A percentile compares a stretch with the other conserved stretches of the same genome.
Evolutionary conservation across 2,329 filamentous ascomycete species (phyloP).

Genomic region (Colletotrichum sojae): DNA sequence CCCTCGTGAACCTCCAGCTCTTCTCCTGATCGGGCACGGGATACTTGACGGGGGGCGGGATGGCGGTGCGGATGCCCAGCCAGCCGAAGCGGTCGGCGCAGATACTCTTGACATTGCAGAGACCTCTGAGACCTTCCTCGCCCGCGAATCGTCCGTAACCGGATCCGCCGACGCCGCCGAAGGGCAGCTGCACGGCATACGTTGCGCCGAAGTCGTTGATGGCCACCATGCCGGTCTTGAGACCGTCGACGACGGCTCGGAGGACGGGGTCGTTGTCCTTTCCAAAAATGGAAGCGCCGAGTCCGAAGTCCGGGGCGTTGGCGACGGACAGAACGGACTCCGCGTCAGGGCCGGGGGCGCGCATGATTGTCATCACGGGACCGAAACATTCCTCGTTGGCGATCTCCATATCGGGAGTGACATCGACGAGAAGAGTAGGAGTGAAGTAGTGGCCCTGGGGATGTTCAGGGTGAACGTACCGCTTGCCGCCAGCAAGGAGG

Average conservation of each 20-base stretch:
- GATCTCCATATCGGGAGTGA: slow-evolving; percentile 87
- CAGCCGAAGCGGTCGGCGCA: slow-evolving; percentile 80
- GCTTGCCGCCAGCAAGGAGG: slow-evolving; percentile 84
- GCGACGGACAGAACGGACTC: slow-evolving; percentile 80
- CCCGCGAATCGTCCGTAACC: slow-evolving; percentile 96
- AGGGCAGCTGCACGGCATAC: slow-evolving; percentile 95
- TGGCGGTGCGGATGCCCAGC: slow-evolving; percentile 78
- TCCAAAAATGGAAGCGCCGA: slow-evolving; percentile 92
- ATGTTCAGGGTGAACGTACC: slow-evolving; percentile 79
- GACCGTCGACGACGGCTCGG: slow-evolving; percentile 73
- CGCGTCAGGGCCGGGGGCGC: slow-evolving; percentile 72
- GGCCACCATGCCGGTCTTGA: slow-evolving; percentile 90
- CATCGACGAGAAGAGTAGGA: slow-evolving; percentile 92
- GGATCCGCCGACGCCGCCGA: slow-evolving; percentile 90
- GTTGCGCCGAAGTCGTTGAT: slow-evolving; percentile 96
- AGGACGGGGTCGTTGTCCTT: slow-evolving; percentile 73
- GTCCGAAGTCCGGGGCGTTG: slow-evolving; percentile 87
- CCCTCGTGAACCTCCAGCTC: slow-evolving; percentile 76
- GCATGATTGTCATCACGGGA: slow-evolving; percentile 90
- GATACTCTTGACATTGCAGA: slow-evolving; percentile 91
- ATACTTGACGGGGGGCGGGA: slow-evolving; percentile 86
- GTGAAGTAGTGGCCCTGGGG: slow-evolving; percentile 90
- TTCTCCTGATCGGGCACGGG: slow-evolving; percentile 77
- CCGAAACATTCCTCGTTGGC: slow-evolving; percentile 94
- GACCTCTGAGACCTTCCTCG: slow-evolving; percentile 84